Evolutionary conservation across 305 asterid species (phyloP).

Genomic region (Fraxinus floribunda): DNA sequence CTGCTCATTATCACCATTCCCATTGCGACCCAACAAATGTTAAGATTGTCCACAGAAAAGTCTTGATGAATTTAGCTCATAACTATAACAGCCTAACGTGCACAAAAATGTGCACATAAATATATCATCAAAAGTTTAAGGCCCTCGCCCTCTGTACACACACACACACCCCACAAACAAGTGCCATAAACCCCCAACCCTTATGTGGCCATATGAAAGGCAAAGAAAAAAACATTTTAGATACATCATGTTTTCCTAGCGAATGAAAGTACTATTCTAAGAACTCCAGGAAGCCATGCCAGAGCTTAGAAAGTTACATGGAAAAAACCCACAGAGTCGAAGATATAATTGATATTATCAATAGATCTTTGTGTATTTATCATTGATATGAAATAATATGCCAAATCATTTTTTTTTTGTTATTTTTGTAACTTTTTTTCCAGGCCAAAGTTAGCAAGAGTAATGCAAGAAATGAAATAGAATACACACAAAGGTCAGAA

Average conservation of each 20-base stretch:
- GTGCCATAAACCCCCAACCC: neutral
- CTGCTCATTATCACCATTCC: neutral
- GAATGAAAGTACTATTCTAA: neutral
- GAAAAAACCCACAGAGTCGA: neutral
- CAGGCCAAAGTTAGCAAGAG: neutral
- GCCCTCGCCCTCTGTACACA: neutral
- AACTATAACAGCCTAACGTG: neutral
- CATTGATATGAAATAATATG: neutral
- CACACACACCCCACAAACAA: neutral
- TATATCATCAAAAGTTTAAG: neutral
- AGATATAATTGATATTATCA: neutral
- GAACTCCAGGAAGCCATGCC: neutral
- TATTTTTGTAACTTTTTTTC: neutral
- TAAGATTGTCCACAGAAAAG: neutral
- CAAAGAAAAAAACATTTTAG: neutral
- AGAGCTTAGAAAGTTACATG: neutral
- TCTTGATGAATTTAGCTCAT: neutral
- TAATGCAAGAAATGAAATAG: conserved; percentile 1
- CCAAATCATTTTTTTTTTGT: neutral
- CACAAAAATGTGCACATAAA: neutral
- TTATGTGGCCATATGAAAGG: neutral
- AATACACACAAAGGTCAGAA: conserved; percentile 13
- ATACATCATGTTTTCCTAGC: neutral
- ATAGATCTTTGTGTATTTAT: neutral
- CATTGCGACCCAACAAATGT: neutral